phyloP scores from a whole-genome alignment of 495 filamentous ascomycete genomes.

The Lichina pygmaea region DNA sequence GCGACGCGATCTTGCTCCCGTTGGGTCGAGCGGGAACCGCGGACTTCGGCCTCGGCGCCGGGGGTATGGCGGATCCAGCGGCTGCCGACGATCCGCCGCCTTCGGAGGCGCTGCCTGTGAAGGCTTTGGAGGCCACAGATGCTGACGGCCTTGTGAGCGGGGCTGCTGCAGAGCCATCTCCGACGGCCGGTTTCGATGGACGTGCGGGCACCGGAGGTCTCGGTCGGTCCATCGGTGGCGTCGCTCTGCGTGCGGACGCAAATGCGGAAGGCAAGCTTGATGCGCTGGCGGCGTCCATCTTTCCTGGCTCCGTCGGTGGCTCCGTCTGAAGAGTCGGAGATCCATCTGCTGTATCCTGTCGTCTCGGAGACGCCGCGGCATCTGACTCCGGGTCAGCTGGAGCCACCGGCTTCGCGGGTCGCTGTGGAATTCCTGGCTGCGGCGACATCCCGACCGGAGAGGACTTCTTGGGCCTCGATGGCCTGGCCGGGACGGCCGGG shows the following conservation, averaged over 20 bases:
- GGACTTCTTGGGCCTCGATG: constrained; percentile 12
- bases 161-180: constrained; percentile 12
- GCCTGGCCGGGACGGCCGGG: constrained; percentile 16
- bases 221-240: constrained; percentile 31
- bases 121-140: neutral
- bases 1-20: constrained; percentile 65
- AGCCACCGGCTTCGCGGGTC: constrained; percentile 12
- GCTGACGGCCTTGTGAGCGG: constrained; percentile 11
- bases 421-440: constrained; percentile 6
- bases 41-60: constrained; percentile 36
- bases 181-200: constrained; percentile 27
- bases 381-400: constrained; percentile 6
- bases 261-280: no score
- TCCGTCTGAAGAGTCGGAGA: neutral
- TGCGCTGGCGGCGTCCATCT: neutral
- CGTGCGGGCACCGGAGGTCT: constrained; percentile 61
- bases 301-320: neutral
- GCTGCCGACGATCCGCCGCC: constrained; percentile 7
- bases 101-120: constrained; percentile 11
- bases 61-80: constrained; percentile 13
- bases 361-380: neutral
- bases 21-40: constrained; percentile 53
- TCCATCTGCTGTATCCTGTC: no score
- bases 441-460: constrained; percentile 10
- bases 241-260: constrained; percentile 8